Percentiles rank a stretch among this genome's conserved stretches.
phyloP scores from a whole-genome alignment of 176 grass and related monocot species.

The Poa pratensis region DNA sequence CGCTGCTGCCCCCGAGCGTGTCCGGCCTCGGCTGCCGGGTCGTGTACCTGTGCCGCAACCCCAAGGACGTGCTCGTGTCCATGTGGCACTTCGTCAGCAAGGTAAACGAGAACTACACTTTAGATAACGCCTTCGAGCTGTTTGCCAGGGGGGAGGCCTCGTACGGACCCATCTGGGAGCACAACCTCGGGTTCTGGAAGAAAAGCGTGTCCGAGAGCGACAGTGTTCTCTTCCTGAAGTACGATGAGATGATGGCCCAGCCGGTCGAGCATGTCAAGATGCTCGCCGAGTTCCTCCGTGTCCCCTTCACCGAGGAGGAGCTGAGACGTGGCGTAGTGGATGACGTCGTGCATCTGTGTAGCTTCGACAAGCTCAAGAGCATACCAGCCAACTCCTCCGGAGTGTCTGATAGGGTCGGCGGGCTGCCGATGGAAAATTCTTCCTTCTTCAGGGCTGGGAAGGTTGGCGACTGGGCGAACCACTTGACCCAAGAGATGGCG shows the following conservation, averaged over 20 bases:
- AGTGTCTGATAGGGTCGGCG: not conserved
- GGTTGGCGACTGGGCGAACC: conserved; percentile 11
- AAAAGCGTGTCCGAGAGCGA: not conserved
- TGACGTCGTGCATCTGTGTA: not conserved
- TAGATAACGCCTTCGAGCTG: not conserved
- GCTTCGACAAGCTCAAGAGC: conserved; percentile 28
- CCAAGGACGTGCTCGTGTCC: conserved; percentile 30
- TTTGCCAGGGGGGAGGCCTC: not conserved
- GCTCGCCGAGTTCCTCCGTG: not conserved
- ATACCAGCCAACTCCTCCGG: not conserved
- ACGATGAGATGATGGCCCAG: conserved; percentile 14
- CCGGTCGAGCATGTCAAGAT: conserved; percentile 8
- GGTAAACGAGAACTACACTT: not conserved
- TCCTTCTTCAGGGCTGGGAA: not conserved
- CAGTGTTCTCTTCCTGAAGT: conserved; percentile 4
- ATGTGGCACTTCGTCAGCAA: not conserved
- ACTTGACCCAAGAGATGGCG: not conserved
- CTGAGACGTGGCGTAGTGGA: not conserved
- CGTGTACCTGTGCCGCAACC: conserved; percentile 25
- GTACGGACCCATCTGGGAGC: conserved; percentile 9
- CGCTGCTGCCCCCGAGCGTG: not conserved
- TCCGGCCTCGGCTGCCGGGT: not conserved
- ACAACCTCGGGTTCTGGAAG: conserved; percentile 26
- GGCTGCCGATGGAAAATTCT: not conserved
- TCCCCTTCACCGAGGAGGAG: conserved; percentile 21